Conservation (phyloP, 1,284 basidiomycete genomes). For the Trametes pubescens region DNA sequence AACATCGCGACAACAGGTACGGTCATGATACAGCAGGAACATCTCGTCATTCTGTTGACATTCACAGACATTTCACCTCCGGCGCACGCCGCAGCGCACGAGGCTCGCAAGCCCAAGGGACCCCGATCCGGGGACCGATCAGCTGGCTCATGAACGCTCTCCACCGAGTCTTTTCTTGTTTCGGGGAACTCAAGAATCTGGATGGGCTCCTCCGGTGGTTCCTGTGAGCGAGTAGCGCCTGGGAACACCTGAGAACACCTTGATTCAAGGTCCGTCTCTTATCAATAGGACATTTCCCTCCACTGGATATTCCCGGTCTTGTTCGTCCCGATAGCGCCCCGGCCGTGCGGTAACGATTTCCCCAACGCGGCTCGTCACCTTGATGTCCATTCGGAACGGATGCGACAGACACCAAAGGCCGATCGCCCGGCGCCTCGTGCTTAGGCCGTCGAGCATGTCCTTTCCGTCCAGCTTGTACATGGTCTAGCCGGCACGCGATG, state of each 20-base stretch:
- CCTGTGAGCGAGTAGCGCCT: constrained; percentile 28
- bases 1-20: constrained; percentile 3
- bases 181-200: constrained; percentile 23
- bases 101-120: constrained; percentile 30
- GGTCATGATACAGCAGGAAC: not conserved
- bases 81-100: constrained; percentile 20
- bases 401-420: constrained; percentile 38
- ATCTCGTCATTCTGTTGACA: constrained; percentile 23
- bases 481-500: constrained; percentile 44
- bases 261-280: constrained; percentile 33
- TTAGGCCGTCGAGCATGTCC: constrained; percentile 35
- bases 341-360: constrained; percentile 33
- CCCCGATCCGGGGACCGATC: constrained; percentile 36
- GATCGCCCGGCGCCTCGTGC: constrained; percentile 41
- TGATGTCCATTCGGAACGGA: constrained; percentile 32
- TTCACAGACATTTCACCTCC: constrained; percentile 21
- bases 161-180: constrained; percentile 25
- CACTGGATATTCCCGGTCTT: constrained; percentile 26
- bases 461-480: constrained; percentile 37
- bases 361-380: constrained; percentile 32
- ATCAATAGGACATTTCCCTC: constrained; percentile 28
- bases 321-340: constrained; percentile 36
- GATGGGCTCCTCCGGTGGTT: constrained; percentile 23
- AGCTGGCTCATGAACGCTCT: constrained; percentile 20
- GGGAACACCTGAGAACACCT: constrained; percentile 29